Percentiles rank a stretch among this genome's conserved stretches.
phyloP scores from a whole-genome alignment of 352 stramenopile species.

The Phytophthora lateralis region DNA sequence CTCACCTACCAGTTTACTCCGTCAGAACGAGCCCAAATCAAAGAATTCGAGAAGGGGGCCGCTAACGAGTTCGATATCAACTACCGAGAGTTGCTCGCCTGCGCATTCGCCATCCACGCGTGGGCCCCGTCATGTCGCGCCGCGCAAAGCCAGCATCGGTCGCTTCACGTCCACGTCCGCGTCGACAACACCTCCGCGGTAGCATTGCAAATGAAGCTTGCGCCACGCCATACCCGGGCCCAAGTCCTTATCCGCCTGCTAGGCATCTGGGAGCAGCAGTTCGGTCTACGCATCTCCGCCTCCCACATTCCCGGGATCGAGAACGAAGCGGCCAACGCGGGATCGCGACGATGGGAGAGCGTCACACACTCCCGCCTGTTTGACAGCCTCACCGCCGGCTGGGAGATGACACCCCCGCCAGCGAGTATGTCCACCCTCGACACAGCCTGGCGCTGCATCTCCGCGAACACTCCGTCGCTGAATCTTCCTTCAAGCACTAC shows the following conservation, averaged over 20 bases:
- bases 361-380: too few relatives aligned
- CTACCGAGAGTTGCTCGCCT: conserved; percentile 6
- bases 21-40: too few relatives aligned
- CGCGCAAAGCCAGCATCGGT: too few relatives aligned
- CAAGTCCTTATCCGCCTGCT: conserved; percentile 7
- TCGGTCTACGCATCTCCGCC: conserved; percentile 2
- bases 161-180: conserved; percentile 17
- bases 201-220: conserved; percentile 8
- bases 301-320: background rate
- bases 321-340: background rate
- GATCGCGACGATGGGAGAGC: background rate
- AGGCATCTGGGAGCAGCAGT: conserved; percentile 1
- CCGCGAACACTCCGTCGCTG: conserved; percentile 12
- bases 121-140: background rate
- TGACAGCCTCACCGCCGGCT: too few relatives aligned
- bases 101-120: background rate
- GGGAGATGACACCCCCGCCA: background rate
- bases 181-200: conserved; percentile 17
- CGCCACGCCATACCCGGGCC: conserved; percentile 3
- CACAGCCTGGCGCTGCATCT: conserved; percentile 5
- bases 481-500: conserved; percentile 10
- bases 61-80: conserved; percentile 7
- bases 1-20: too few relatives aligned
- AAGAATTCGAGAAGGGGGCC: background rate
- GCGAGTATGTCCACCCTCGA: background rate